Base-by-base conservation (phyloP, 805 yeast species). In the Wickerhamomyces chambardii region DNA sequence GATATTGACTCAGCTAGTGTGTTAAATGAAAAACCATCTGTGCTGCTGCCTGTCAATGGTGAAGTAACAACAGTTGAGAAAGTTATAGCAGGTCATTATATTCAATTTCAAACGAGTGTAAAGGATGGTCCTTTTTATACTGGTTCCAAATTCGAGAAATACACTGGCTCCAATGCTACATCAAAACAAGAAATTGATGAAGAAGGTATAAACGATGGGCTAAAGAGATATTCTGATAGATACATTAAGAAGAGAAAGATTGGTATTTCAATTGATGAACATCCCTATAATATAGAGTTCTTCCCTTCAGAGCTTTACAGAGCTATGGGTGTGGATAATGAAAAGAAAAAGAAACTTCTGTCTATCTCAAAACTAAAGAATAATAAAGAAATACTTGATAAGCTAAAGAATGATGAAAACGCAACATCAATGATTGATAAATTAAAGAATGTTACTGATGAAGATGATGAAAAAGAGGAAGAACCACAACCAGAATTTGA, bases 191-290 rank as follows among this genome's bases (percentile, higher is more conserved):
- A 52, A 21, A 47, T 57, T 27, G 54, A 61, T 25, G 68, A 50
- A 29, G 63, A 64, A 36, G 68, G 67, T 15, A 45, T 65, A 3
- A 65, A 66, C 36, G 95, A 84, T 52, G 87, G 90, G 2, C 70
- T 89, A 30, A 74, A 78, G 51, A 68, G 97, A 47, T 85, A 85
- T 52, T 76, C 94, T 3, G 97, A 89, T 56, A 68, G 67, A 53
- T 89, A 84, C 57, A 63, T 79, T 43, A 80, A 80, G 53, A 76
- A 75, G 46, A 70, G 84, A 37, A 75, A 72, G 48, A 70, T 79
- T 14, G 85, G 86, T 1, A 69, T 79, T 34, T 77, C 89, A 2
- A 71, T 81, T 8, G 81, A 78, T 41, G 87, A 82, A 35, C 87
- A 83, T 58, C 94, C 95, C 2, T 84, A 78, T 53, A 70, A 71